These are phyloP conservation scores for Pichiaceae sp. DNA, from an alignment of 1,139 yeast species.

Conservation along the genomic window DNA sequence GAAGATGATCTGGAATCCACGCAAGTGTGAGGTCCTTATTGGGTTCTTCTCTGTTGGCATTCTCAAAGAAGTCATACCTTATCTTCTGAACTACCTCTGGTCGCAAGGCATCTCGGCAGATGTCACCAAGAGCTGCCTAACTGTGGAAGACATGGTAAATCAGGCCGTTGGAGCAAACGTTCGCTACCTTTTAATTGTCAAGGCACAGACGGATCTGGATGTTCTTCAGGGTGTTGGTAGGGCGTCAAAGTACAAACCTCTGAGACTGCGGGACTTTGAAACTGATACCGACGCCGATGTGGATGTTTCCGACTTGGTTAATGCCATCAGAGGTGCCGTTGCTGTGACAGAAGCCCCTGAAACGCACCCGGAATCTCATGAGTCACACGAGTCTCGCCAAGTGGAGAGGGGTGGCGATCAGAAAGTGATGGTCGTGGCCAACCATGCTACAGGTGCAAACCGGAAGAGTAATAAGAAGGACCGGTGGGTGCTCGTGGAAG, in stretches of 20 bases:
- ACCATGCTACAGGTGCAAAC: conserved; percentile 63
- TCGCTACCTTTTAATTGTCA: conserved; percentile 66
- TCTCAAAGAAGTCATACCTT: conserved; percentile 52
- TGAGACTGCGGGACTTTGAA: conserved; percentile 58
- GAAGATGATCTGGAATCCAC: conserved; percentile 36
- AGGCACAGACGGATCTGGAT: conserved; percentile 39
- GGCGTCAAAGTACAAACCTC: conserved; percentile 58
- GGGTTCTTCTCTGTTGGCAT: conserved; percentile 52
- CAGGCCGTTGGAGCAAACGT: conserved; percentile 64
- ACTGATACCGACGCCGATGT: conserved; percentile 61
- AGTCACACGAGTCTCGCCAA: background rate
- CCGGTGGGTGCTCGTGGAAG: conserved; percentile 73
- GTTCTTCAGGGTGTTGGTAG: conserved; percentile 24
- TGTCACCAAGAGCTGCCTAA: conserved; percentile 37
- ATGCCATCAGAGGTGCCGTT: conserved; percentile 32
- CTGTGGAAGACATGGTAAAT: conserved; percentile 62
- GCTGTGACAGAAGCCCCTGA: background rate
- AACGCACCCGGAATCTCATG: background rate
- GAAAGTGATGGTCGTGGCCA: conserved; percentile 53
- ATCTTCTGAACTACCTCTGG: conserved; percentile 63
- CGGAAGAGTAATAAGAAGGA: conserved; percentile 70
- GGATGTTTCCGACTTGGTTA: conserved; percentile 55
- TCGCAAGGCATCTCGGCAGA: conserved; percentile 64
- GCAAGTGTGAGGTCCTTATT: conserved; percentile 74
- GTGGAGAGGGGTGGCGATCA: conserved; percentile 28